phyloP scores from a whole-genome alignment of 1,284 basidiomycete species.

The Ceratorhiza oryzae-sativae region DNA sequence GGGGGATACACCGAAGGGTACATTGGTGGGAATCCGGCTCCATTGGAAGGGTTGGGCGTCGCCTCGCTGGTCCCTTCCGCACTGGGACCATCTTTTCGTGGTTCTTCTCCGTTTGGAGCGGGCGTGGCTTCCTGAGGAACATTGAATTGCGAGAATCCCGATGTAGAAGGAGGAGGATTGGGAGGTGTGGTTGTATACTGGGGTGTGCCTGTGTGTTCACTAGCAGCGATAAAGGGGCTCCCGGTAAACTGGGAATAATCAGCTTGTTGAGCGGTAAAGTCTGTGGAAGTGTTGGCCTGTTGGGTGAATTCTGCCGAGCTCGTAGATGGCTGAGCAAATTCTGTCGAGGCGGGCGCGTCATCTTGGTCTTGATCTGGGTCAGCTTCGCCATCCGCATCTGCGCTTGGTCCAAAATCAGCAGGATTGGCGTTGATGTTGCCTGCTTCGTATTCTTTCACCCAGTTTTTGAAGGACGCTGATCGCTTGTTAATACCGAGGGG shows the following conservation, averaged over 20 bases:
- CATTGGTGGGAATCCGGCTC: constrained; percentile 17
- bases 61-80: background rate
- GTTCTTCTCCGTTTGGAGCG: background rate
- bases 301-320: background rate
- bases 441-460: constrained; percentile 33
- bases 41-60: background rate
- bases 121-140: constrained; percentile 1
- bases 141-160: background rate
- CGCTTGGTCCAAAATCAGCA: constrained; percentile 1
- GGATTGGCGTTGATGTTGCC: constrained; percentile 23
- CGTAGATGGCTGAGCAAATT: background rate
- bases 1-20: constrained; percentile 19
- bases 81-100: background rate
- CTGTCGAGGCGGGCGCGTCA: background rate
- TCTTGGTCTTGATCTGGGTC: constrained; percentile 21
- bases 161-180: background rate
- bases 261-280: background rate
- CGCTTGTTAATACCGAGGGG: background rate
- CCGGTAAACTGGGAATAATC: background rate
- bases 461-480: constrained; percentile 27
- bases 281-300: background rate
- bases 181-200: background rate
- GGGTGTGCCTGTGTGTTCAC: background rate
- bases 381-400: constrained; percentile 29
- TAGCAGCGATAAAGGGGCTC: background rate